A percentile compares a stretch with the other conserved stretches of the same genome.
phyloP scores from a whole-genome alignment of 2,329 filamentous ascomycete species.

The Venturia oleaginea region DNA sequence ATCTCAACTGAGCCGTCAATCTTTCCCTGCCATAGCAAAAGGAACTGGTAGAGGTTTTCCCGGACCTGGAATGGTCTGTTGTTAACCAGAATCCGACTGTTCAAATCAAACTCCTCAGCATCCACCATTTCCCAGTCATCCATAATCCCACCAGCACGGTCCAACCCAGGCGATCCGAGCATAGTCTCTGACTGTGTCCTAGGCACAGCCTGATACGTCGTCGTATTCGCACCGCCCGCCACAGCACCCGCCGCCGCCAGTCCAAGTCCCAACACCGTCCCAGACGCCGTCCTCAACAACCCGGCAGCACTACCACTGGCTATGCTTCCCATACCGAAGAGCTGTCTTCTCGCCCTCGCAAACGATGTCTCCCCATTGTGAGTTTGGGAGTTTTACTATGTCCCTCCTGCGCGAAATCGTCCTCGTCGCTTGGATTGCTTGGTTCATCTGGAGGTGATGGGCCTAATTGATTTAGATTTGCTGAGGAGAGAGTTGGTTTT shows the following conservation, averaged over 20 bases:
- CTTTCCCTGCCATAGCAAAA: too few species aligned
- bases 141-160: background rate
- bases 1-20: too few species aligned
- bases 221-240: background rate
- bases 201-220: background rate
- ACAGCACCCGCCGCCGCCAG: background rate
- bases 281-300: background rate
- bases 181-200: background rate
- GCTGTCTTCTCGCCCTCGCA: background rate
- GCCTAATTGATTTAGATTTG: background rate
- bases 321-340: background rate
- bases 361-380: background rate
- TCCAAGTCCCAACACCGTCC: background rate
- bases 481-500: background rate
- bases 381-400: background rate
- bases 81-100: background rate
- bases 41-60: too few species aligned
- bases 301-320: background rate
- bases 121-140: background rate
- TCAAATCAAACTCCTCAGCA: background rate
- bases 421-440: background rate
- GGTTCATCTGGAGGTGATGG: background rate
- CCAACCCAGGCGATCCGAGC: background rate
- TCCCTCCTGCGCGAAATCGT: background rate
- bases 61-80: too few species aligned